Base-by-base conservation (phyloP, 768 basidiomycete species). In the Suillus tomentosus region DNA sequence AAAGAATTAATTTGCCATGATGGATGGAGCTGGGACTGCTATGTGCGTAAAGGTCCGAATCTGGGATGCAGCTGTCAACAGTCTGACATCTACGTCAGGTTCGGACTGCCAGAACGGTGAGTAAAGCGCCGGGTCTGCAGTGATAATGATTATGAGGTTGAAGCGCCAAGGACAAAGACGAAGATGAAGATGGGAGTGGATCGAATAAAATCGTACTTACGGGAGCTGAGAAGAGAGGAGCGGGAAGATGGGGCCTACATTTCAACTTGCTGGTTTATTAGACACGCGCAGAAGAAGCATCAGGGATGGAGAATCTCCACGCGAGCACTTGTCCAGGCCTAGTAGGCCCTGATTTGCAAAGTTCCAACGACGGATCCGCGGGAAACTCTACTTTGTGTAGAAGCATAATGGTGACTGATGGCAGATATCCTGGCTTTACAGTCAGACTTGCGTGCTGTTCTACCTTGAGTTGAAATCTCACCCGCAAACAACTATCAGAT, bases 391-490 rank as follows among this genome's bases (percentile, higher is more conserved):
- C 3, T 5, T 36, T 54, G 53, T 54, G 19, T 36, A 31, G 31
- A 54, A 68, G 65, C 40, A 66, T 5, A 6, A 13, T 62, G 0
- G 50, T 56, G 37, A 51, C 61, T 5, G 39, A 64, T 31, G 31
- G 27, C 40, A 2, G 55, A 68, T 22, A 60, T 65, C 47, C 64
- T 64, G 8, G 58, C 54, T 0, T 60, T 31, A 5, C 10, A 60
- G 5, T 61, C 66, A 34, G 68, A 65, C 15, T 61, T 69, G n/a
- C 22, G 58, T 15, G 37, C 48, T 17, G 58, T 65, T 6, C 50
- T 43, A 22, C 22, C 37, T 47, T n/a, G 42, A 34, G 17, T 1
- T 56, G 27, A 24, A 5, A 34, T 34, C 39, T 24, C 11, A 9
- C 10, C 37, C 31, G 48, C 24, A 53, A 22, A 9, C 24, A 15